Evolutionary conservation across 257 asterid genomes (phyloP), one percentile per base, ranked within the genome.

Genomic region (Parsonsia alboflavescens): DNA sequence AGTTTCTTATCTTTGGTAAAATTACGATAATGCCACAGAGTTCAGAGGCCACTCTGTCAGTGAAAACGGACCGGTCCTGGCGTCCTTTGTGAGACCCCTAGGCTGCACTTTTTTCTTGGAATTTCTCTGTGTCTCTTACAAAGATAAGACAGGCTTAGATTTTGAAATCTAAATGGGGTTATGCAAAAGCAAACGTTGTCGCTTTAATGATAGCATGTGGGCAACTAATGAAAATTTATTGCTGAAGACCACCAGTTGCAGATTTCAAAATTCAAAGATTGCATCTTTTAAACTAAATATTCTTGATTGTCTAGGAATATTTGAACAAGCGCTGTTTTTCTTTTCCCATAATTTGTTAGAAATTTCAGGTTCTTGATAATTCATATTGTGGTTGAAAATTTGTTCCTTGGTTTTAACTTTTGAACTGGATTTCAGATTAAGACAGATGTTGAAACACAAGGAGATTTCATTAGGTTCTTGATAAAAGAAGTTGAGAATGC

Each of bases 361-460:
- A 57, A 9, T 33, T 33, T 33, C 3, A 3, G 39, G 39, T 33
- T 33, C 39, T 33, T 33, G 39, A 33, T 57, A 42, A 42, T 22
- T 57, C 24, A 22, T 33, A 13, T 6, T 5, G n/a, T 33, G 45
- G 69, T 6, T 63, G 44, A 11, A 39, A 17, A 19, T 33, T 1
- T 33, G 1, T 63, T 65, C 11, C 26, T 65, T 41, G n/a, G 28
- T 28, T 48, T 63, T 41, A 44, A 54, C 41, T 45, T 50, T 54
- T 76, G 19, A 49, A 30, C 48, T 66, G 59, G 75, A 78, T 71
- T 85, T 71, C 94, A 95, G 99, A 90, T 95, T 59, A 95, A 92
- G 86, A 92, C 93, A 52, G 99, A 95, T 63, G 96, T 95, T 21
- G 98, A 95, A 80, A 90, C 91, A 6, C 99, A 92, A 79, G 98